Base-by-base conservation (phyloP, 257 asterid genomes). In the Anisodus acutangulus region DNA sequence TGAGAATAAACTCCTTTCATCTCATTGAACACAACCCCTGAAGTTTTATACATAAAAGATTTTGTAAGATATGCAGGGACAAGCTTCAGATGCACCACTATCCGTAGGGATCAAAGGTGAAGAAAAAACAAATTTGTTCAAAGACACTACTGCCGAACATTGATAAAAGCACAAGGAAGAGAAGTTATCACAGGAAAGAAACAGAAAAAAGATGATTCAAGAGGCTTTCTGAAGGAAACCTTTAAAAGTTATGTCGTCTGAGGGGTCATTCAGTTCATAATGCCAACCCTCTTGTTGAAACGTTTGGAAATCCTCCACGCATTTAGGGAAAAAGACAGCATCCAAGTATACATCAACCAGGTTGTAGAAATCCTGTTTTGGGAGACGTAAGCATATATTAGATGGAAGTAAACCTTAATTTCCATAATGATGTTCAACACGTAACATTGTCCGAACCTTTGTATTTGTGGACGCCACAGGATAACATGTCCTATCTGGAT, bases 241-340 rank as follows among this genome's bases (percentile, higher is more conserved):
- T 93, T 97, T 97, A 84, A 92, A 95, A 10, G 97, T 97, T 83
- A 97, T 97, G 85, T 95, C 97, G 86, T 97, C 99, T 2, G 98
- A 97, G 76, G 98, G 97, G 89, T 95, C 97, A 88, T 97, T 93
- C 85, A 97, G 90, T 83, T 97, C 99, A 83, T 97, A 97, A 91
- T 97, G 99, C 99, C 99, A 97, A 74, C 99, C 99, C 91, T 95
- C 99, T 87, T 97, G 99, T 87, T 97, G 98, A 90, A 97, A 97
- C 31, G 97, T 97, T 90, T 92, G 94, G 58, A 93, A 79, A 84
- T 97, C 98, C 87, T 94, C 97, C 88, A 95, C 98, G 82, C 99
- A 97, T 91, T 90, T 95, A 63, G 99, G 98, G 88, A 92, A 97
- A 83, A 97, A 95, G 57, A 97, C 99, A 16, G 99, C 99, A 90